Base-by-base conservation (phyloP, 352 stramenopile species). In the Globisporangium radiosum region DNA sequence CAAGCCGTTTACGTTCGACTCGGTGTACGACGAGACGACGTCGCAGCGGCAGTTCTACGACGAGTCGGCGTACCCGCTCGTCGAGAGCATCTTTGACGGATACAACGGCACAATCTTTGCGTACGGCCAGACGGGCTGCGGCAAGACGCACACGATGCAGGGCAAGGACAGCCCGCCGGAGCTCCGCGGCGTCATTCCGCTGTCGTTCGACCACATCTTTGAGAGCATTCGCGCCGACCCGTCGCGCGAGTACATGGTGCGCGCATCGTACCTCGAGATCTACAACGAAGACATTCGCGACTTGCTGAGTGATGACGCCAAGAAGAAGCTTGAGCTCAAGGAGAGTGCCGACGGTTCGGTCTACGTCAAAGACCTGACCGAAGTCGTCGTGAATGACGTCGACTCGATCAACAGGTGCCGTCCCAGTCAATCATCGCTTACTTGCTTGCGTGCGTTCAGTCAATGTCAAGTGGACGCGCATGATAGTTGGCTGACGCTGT, bases 211-310 rank as follows among this genome's bases (percentile, higher is more conserved):
- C 59, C 84, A 95, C 60, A 88, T 95, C 57, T 95, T 95, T 47
- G 83, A 95, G 43, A 90, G 79, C 17, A 93, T 95, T 55, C 75
- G 76, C 45, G 70, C 81, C 19, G 81, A 94, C 45, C 70, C 70
- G 8, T 75, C 65, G 5, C 69, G 72, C 9, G 82, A 94, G 54
- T 91, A 94, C 61, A 92, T 91, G 85, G 81, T 91, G 7, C 77
- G 85, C 53, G 85, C 80, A 39, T 97, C 87, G 49, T 98, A 97
- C 68, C 72, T 98, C 19, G 93, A 98, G 65, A 97, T 98, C 52
- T 98, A 98, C 80, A 98, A 98, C 60, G 93, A 98, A 58, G 87
- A 95, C 57, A 96, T 98, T 54, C 78, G 85, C 19, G 94, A 98
- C 65, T 65, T 98, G 14, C 75, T 98, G 9, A 64, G 54, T 10